These are phyloP conservation scores for Pilasporangium apinafurcum DNA, from an alignment of 352 stramenopile genomes.

Conservation along the genomic window DNA sequence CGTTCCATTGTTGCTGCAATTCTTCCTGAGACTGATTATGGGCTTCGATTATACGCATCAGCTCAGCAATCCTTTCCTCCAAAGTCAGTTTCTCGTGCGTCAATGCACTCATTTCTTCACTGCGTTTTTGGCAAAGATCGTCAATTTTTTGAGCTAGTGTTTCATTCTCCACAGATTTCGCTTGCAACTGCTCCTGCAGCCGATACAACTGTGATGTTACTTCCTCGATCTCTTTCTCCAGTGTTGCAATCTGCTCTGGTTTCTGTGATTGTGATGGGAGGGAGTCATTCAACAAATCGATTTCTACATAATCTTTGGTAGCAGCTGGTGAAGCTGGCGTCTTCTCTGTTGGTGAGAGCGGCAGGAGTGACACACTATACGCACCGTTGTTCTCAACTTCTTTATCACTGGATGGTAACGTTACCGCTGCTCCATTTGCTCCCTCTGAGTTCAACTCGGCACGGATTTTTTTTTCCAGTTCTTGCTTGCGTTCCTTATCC, in stretches of 20 bases:
- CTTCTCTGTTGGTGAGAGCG: conserved; percentile 25
- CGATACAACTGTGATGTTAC: conserved; percentile 1
- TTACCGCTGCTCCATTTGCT: conserved; percentile 7
- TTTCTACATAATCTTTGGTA: conserved; percentile 38
- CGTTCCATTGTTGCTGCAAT: conserved; percentile 8
- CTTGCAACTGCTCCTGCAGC: conserved; percentile 10
- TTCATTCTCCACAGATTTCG: conserved; percentile 2
- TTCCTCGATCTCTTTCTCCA: conserved; percentile 9
- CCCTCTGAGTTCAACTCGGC: conserved; percentile 5
- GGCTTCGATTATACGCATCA: conserved; percentile 11
- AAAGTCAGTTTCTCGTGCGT: conserved; percentile 11
- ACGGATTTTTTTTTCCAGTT: conserved; percentile 7
- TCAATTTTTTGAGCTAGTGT: conserved; percentile 10
- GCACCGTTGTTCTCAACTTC: conserved; percentile 1
- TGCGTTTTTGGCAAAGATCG: conserved; percentile 12
- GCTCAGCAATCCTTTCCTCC: conserved; percentile 13
- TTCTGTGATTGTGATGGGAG: not conserved
- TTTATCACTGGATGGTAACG: not conserved
- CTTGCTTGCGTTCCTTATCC: conserved; percentile 21
- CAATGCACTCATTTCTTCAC: conserved; percentile 5
- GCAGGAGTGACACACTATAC: conserved; percentile 29
- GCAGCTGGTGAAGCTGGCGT: conserved; percentile 1
- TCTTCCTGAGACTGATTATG: conserved; percentile 3
- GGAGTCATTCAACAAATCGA: conserved; percentile 37
- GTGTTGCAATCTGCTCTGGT: not conserved